A percentile compares a stretch with the other conserved stretches of the same genome.
These are phyloP conservation scores for Schizonepeta tenuifolia DNA, from an alignment of 257 asterid species.

Conservation along the genomic window DNA sequence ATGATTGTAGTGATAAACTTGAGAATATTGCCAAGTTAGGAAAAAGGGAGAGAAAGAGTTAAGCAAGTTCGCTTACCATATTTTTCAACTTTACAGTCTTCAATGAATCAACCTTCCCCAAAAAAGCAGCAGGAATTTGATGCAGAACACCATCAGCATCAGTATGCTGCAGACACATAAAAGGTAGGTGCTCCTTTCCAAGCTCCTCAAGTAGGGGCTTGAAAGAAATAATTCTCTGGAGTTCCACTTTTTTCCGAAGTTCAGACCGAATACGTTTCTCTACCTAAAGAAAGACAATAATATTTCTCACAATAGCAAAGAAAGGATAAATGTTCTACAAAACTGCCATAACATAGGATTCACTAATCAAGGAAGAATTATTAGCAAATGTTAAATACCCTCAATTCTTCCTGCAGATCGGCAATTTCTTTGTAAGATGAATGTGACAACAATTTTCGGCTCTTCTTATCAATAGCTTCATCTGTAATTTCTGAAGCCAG, in stretches of 20 bases:
- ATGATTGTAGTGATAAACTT: constrained; percentile 11
- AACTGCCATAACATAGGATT: constrained; percentile 17
- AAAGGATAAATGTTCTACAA: constrained; percentile 10
- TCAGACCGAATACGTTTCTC: constrained; percentile 82
- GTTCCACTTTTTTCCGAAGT: constrained; percentile 77
- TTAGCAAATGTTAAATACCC: constrained; percentile 52
- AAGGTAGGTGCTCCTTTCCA: constrained; percentile 77
- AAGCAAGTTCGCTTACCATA: constrained; percentile 55
- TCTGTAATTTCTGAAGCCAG: constrained; percentile 80
- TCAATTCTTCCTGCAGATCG: constrained; percentile 82
- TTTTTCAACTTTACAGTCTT: constrained; percentile 62
- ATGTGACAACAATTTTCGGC: constrained; percentile 60
- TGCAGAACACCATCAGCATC: constrained; percentile 79
- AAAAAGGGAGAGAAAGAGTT: constrained; percentile 20
- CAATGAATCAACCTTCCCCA: constrained; percentile 81
- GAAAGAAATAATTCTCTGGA: constrained; percentile 70
- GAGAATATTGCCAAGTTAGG: neutral
- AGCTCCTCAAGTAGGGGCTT: constrained; percentile 78
- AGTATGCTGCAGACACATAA: constrained; percentile 74
- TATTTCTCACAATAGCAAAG: constrained; percentile 23
- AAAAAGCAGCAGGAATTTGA: constrained; percentile 82
- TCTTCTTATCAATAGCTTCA: constrained; percentile 86
- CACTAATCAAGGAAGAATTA: constrained; percentile 22
- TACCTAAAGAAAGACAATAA: constrained; percentile 50
- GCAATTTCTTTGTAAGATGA: constrained; percentile 81